phyloP scores from a whole-genome alignment of 176 grass and related monocot species.

The Ampelocalamus luodianensis region DNA sequence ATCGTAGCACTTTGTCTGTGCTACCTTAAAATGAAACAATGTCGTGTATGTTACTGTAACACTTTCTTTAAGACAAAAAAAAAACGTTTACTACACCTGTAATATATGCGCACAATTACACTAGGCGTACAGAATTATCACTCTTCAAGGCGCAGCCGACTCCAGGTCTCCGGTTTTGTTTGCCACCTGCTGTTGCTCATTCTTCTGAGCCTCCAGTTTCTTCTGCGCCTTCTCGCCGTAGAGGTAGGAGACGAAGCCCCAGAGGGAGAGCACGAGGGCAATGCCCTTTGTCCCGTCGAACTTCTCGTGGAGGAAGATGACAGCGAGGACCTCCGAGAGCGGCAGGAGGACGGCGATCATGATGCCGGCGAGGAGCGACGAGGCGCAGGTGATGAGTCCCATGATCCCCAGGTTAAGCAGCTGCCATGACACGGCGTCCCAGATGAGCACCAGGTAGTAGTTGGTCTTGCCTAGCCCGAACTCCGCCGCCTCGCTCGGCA shows the following conservation, averaged over 20 bases:
- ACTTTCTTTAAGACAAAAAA: background rate
- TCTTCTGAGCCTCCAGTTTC: slow-evolving; percentile 29
- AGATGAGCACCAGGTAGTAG: slow-evolving; percentile 64
- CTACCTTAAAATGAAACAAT: slow-evolving; percentile 37
- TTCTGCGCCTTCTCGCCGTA: slow-evolving; percentile 68
- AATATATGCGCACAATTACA: background rate
- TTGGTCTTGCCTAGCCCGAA: slow-evolving; percentile 67
- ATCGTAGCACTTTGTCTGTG: background rate
- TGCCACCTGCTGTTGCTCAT: slow-evolving; percentile 25
- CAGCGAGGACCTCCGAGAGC: slow-evolving; percentile 56
- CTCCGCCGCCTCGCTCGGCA: slow-evolving; percentile 56
- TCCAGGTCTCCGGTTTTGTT: slow-evolving; percentile 34
- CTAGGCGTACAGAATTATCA: background rate
- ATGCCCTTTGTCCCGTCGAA: slow-evolving; percentile 67
- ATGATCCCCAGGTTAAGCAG: slow-evolving; percentile 59
- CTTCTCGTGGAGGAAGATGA: slow-evolving; percentile 81
- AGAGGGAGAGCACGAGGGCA: slow-evolving; percentile 61
- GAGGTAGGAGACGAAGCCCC: slow-evolving; percentile 79
- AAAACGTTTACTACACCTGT: background rate
- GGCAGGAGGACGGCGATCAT: slow-evolving; percentile 67
- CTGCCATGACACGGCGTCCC: slow-evolving; percentile 69
- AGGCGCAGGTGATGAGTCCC: slow-evolving; percentile 65
- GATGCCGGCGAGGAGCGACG: slow-evolving; percentile 70
- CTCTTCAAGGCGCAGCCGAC: slow-evolving; percentile 1
- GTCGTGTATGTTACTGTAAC: background rate